phyloP scores from a whole-genome alignment of 345 rosid species.

The Excoecaria cochinchinensis region DNA sequence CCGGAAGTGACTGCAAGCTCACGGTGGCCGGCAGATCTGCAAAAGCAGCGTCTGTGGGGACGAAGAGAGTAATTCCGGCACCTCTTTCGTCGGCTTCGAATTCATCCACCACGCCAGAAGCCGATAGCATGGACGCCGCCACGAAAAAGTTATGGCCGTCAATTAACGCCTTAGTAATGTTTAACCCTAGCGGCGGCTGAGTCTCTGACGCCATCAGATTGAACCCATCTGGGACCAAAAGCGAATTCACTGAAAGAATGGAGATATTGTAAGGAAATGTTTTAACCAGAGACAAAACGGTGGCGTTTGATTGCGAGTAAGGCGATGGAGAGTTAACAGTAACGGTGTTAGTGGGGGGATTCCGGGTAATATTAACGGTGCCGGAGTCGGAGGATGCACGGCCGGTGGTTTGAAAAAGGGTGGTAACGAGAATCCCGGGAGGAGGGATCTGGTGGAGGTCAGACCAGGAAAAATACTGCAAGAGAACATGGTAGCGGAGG shows the following conservation, averaged over 20 bases:
- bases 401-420: slow-evolving; percentile 76
- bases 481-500: slow-evolving; percentile 80
- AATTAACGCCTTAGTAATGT: slow-evolving; percentile 67
- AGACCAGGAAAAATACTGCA: slow-evolving; percentile 63
- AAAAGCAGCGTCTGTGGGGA: slow-evolving; percentile 77
- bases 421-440: slow-evolving; percentile 53
- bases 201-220: slow-evolving; percentile 73
- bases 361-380: slow-evolving; percentile 70
- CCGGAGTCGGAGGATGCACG: slow-evolving; percentile 64
- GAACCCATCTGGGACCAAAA: slow-evolving; percentile 63
- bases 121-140: slow-evolving; percentile 73
- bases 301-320: slow-evolving; percentile 51
- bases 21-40: slow-evolving; percentile 62
- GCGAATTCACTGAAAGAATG: slow-evolving; percentile 58
- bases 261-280: slow-evolving; percentile 64
- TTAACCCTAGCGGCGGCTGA: slow-evolving; percentile 58
- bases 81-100: slow-evolving; percentile 82
- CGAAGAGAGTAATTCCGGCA: slow-evolving; percentile 86
- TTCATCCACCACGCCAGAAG: slow-evolving; percentile 72
- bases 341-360: slow-evolving; percentile 44
- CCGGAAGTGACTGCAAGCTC: slow-evolving; percentile 68
- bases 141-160: slow-evolving; percentile 85
- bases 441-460: slow-evolving; percentile 67
- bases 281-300: slow-evolving; percentile 53
- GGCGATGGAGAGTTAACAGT: slow-evolving; percentile 51